Evolutionary conservation across 2,329 filamentous ascomycete genomes (phyloP), one percentile per base, ranked within the genome.

Genomic region (Neonectria coccinea): DNA sequence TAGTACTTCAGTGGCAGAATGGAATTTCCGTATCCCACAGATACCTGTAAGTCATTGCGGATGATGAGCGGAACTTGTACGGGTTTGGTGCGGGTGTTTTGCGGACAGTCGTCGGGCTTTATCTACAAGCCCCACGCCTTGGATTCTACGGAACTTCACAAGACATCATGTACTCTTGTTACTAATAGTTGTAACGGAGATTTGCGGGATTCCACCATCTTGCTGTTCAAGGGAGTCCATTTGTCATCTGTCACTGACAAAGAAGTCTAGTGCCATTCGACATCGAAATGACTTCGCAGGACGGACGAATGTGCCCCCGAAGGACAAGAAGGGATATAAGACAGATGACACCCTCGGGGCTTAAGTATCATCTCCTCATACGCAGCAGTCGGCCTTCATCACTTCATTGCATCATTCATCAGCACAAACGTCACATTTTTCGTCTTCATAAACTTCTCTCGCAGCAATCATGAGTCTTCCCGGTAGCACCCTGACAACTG

Each of bases 1-100:
- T 1, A 25, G 25, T 25, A 25, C 25, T 25, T 25, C 5, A 25
- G 25, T 25, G 1, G 25, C 36, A n/a, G 2, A 8, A 39, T 39
- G 5, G 6, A 3, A 39, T 8, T 7, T n/a, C 14, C 16, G 6
- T 2, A 18, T 11, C 5, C 10, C n/a, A 11, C 12, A 42, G 8
- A 33, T 36, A 7, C 11, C 9, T 16, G 5, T 16, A 20, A 33
- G 2, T 14, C 31, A 22, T 33, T 33, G 47, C 48, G 48, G 48
- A 18, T 33, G 27, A n/a, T 4, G 10, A 12, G 48, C 29, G 48
- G 48, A 33, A 51, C 18, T 33, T n/a, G n/a, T 31, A 29, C 48
- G 27, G 48, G 29, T 51, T 51, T 51, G 16, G 48, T 20, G 48
- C 48, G 48, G 48, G n/a, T 20, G 29, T 16, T 33, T 18, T 20